A percentile compares a stretch with the other conserved stretches of the same genome.
phyloP scores from a whole-genome alignment of 495 filamentous ascomycete species.

The Trypethelium eluteriae region DNA sequence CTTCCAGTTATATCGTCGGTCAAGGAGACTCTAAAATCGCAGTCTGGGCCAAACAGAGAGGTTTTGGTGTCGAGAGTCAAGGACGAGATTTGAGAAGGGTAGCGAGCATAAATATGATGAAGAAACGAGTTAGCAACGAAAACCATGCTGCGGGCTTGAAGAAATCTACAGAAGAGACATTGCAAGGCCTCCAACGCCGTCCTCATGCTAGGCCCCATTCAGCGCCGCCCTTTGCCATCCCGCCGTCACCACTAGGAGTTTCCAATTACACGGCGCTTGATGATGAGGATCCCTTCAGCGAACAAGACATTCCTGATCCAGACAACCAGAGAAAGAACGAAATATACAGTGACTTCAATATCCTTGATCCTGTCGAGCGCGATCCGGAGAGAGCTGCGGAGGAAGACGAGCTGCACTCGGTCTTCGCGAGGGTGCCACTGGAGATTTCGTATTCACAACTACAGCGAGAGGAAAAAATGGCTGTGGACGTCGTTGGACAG shows the following conservation, averaged over 20 bases:
- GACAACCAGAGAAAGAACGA: background rate
- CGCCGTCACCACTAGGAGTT: background rate
- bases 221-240: background rate
- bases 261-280: constrained; percentile 3
- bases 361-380: constrained; percentile 7
- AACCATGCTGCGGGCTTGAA: background rate
- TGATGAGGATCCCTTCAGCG: background rate
- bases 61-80: background rate
- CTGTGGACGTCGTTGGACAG: background rate
- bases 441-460: background rate
- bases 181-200: background rate
- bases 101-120: background rate
- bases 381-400: background rate
- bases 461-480: background rate
- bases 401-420: background rate
- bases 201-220: background rate
- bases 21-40: constrained; percentile 3
- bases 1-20: background rate
- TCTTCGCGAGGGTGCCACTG: background rate
- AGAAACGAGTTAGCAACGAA: background rate
- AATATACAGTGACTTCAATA: constrained; percentile 6
- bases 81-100: background rate
- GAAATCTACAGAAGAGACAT: background rate
- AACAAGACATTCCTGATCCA: background rate
- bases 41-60: constrained; percentile 3